A percentile compares a stretch with the other conserved stretches of the same genome.
Evolutionary conservation across 2,329 filamentous ascomycete genomes (phyloP).

Genomic region (Sporothrix brunneoviolacea): DNA sequence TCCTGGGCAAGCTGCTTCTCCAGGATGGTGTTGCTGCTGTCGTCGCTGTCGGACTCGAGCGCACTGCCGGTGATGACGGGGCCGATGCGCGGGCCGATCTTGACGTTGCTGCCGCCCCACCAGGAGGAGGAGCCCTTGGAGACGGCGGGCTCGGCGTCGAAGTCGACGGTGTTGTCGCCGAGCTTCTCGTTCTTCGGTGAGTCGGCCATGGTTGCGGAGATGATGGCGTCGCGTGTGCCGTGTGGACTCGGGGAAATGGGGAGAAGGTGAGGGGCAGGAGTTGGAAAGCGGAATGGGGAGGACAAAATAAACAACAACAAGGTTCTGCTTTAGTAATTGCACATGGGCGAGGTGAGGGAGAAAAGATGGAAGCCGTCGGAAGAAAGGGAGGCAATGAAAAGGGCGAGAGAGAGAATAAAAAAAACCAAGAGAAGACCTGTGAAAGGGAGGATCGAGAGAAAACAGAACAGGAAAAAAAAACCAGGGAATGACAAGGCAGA

Average conservation of each 20-base stretch:
- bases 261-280: neutral
- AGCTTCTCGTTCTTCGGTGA: conserved; percentile 7
- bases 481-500: neutral
- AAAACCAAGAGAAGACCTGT: neutral
- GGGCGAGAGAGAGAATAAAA: neutral
- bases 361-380: neutral
- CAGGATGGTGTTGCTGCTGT: conserved; percentile 44
- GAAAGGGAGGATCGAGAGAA: neutral
- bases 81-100: conserved; percentile 46
- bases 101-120: conserved; percentile 34
- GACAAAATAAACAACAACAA: neutral
- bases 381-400: neutral
- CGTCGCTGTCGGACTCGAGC: conserved; percentile 35
- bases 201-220: conserved; percentile 16
- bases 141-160: conserved; percentile 14
- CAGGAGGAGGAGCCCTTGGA: conserved; percentile 28
- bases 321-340: too few species aligned
- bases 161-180: neutral
- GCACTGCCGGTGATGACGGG: conserved; percentile 33
- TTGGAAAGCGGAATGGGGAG: neutral
- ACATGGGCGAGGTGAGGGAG: too few species aligned
- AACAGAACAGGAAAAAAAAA: neutral
- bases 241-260: neutral
- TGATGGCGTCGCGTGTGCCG: neutral
- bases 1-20: conserved; percentile 68